phyloP scores from a whole-genome alignment of 2,329 filamentous ascomycete genomes.

The Neonectria hederae region DNA sequence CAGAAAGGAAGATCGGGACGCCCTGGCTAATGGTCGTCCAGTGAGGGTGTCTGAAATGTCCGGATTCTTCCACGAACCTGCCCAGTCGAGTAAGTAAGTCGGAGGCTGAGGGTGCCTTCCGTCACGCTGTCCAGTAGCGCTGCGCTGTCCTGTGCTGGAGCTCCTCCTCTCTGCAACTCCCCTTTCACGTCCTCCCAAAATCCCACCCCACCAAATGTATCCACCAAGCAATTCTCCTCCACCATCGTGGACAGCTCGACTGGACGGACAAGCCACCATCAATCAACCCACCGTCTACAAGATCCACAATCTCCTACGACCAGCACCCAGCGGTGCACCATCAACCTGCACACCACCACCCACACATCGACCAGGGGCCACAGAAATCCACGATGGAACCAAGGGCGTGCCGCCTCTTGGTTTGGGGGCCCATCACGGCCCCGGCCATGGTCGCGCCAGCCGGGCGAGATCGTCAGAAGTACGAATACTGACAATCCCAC shows the following conservation, averaged over 20 bases:
- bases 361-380: slow-evolving; percentile 39
- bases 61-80: slow-evolving; percentile 37
- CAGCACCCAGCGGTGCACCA: slow-evolving; percentile 20
- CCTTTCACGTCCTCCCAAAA: slow-evolving; percentile 23
- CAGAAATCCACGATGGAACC: slow-evolving; percentile 26
- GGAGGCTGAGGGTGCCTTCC: slow-evolving; percentile 5
- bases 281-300: slow-evolving; percentile 32
- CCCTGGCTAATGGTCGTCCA: slow-evolving; percentile 22
- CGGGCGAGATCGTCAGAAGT: neutral
- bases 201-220: slow-evolving; percentile 32
- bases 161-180: slow-evolving; percentile 27
- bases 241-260: neutral
- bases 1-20: slow-evolving; percentile 4
- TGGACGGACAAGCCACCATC: slow-evolving; percentile 27
- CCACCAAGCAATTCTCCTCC: slow-evolving; percentile 26
- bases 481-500: neutral
- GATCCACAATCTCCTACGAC: slow-evolving; percentile 32
- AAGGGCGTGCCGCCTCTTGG: slow-evolving; percentile 10
- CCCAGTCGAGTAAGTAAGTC: neutral
- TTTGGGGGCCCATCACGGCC: slow-evolving; percentile 16
- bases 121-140: neutral
- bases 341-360: slow-evolving; percentile 25
- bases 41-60: slow-evolving; percentile 31
- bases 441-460: neutral
- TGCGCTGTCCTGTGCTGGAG: neutral